Conservation (phyloP, 164 flowering plant species). For the Litsea cubeba region DNA sequence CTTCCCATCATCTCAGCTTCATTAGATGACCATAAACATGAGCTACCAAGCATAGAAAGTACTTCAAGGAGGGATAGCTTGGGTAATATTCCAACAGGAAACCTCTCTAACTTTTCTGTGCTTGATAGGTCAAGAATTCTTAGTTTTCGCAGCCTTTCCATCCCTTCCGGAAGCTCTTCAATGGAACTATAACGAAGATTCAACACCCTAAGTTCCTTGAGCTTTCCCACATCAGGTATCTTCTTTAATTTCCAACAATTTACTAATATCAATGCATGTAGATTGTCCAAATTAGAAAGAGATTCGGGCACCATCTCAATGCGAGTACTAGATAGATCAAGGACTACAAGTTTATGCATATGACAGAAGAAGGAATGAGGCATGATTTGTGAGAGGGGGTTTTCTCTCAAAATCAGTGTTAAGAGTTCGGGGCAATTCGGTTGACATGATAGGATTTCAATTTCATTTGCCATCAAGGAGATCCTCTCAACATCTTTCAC, state of each 20-base stretch:
- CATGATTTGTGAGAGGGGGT: conserved; percentile 2
- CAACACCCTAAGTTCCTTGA: conserved; percentile 12
- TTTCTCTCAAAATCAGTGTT: conserved; percentile 14
- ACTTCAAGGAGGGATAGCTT: conserved; percentile 5
- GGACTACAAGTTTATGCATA: conserved; percentile 20
- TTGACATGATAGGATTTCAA: neutral
- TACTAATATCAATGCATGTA: conserved; percentile 3
- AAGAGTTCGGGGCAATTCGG: conserved; percentile 19
- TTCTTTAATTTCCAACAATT: conserved; percentile 2
- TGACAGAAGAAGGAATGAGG: conserved; percentile 18
- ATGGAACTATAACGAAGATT: conserved; percentile 5
- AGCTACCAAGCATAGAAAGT: neutral
- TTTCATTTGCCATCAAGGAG: conserved; percentile 17
- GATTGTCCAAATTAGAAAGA: conserved; percentile 20
- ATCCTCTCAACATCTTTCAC: neutral
- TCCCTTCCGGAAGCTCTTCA: conserved; percentile 8
- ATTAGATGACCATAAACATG: neutral
- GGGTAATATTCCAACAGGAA: conserved; percentile 3
- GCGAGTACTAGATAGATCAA: conserved; percentile 18
- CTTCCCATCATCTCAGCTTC: neutral
- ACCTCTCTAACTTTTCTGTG: conserved; percentile 1
- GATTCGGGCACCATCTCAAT: conserved; percentile 20
- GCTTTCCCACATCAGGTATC: conserved; percentile 18
- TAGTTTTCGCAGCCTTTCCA: conserved; percentile 12
- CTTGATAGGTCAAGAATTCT: conserved; percentile 12